A percentile compares a stretch with the other conserved stretches of the same genome.
Evolutionary conservation across 2,329 filamentous ascomycete species (phyloP).

Genomic region (Falciphora oryzae): DNA sequence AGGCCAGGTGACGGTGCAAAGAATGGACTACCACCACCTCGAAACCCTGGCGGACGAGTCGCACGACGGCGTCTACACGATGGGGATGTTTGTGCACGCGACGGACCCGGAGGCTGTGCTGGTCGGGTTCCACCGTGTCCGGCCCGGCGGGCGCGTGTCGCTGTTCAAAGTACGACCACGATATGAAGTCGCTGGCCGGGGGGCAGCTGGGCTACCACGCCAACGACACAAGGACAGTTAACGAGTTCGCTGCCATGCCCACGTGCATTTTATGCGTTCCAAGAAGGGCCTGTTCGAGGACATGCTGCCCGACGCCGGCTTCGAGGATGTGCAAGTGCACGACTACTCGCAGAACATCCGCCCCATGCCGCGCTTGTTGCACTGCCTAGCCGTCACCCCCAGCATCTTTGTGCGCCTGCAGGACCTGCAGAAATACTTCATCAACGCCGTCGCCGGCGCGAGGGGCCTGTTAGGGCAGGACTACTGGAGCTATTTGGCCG

Average conservation of each 20-base stretch:
- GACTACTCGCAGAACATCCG: constrained; percentile 41
- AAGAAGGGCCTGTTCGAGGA: constrained; percentile 31
- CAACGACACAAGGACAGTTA: constrained; percentile 30
- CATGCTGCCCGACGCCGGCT: constrained; percentile 38
- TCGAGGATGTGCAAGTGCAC: constrained; percentile 35
- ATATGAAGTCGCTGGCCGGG: constrained; percentile 8
- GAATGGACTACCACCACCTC: constrained; percentile 47
- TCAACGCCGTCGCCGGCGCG: constrained; percentile 42
- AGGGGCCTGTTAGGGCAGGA: constrained; percentile 26
- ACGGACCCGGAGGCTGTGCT: constrained; percentile 38
- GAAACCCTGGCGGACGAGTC: constrained; percentile 29
- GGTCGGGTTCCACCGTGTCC: constrained; percentile 38
- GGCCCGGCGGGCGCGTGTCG: constrained; percentile 39
- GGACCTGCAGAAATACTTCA: constrained; percentile 37
- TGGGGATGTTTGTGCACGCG: constrained; percentile 51
- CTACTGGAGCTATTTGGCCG: constrained; percentile 29
- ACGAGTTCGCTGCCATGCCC: constrained; percentile 39
- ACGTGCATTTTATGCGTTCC: constrained; percentile 32
- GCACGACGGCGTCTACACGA: constrained; percentile 48
- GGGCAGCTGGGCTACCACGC: constrained; percentile 23
- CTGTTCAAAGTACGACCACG: constrained; percentile 31
- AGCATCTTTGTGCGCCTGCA: constrained; percentile 38
- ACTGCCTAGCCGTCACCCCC: constrained; percentile 37
- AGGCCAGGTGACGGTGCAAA: constrained; percentile 30
- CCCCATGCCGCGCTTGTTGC: constrained; percentile 44